Base-by-base conservation (phyloP, 305 asterid species). In the Plantago lanceolata region DNA sequence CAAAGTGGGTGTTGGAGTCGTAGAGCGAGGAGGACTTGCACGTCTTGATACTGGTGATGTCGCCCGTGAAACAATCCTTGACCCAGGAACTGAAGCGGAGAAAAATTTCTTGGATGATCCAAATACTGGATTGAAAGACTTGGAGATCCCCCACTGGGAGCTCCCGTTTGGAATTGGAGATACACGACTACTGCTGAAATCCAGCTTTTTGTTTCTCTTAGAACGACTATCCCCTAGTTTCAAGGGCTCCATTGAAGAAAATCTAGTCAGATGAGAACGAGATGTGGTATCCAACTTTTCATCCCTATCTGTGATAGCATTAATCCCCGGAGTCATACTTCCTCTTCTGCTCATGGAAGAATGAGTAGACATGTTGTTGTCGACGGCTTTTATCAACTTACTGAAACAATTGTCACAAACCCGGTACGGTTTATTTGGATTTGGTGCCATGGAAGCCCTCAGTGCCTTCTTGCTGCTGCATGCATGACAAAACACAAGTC, bases 31-130 rank as follows among this genome's bases (percentile, higher is more conserved):
- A 74, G 96, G 96, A 76, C 94, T 88, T 49, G 75, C 65, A 45
- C 85, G 83, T 79, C 91, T 73, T 29, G 95, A 85, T 78, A 85
- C 79, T 48, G 94, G 95, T 24, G 94, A 87, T 73, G 95, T 85
- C 59, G 95, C 90, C 61, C 95, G 85, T 71, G 95, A 87, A 78
- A 81, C 95, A 65, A 87, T 85, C 73, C 95, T 83, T 48, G 95
- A 87, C 66, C 95, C 95, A 51, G 95, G 95, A 66, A 87, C 95
- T n/a, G 96, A 87, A 68, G 90, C 96, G 24, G 96, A 85, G 81
- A 87, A 85, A 58, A 81, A 78, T 67, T 87, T 87, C 70, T 87
- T 87, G 75, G 96, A 87, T 4, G 94, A 78, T 48, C 84, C 96
- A 75, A 84, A 85, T 55, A 83, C 82, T 20, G 89, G 93, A 72